Base-by-base conservation (phyloP, 306 rosid species). In the Prunus salicina region DNA sequence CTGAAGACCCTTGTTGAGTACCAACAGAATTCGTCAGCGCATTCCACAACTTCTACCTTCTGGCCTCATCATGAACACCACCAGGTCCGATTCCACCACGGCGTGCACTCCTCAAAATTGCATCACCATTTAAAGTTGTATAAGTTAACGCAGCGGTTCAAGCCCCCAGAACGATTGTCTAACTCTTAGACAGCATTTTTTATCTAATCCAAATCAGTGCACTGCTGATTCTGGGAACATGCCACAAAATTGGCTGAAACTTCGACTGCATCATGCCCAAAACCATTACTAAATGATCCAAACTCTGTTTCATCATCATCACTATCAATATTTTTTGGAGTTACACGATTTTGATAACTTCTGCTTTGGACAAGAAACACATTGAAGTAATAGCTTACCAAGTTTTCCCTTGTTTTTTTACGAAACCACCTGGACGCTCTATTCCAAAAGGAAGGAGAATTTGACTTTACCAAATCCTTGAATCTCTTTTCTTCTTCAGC, bases 351-450 rank as follows among this genome's bases (percentile, higher is more conserved):
- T 85, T 95, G 99, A 83, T 92, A 95, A 81, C 78, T 83, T 87
- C 99, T 90, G 67, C 77, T 89, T 53, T 74, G 87, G 77, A 90
- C 72, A 60, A 92, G 81, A 84, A 82, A 90, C 55, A 82, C 96
- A 63, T 95, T 90, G 85, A 92, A 95, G 92, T 90, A 95, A 72
- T 90, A 95, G 86, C 87, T 89, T 38, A 92, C 88, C 85, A 90
- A 51, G 73, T 80, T 66, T 84, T 51, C 86, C 84, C 89, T 83
- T 3, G 85, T 86, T 85, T 88, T 95, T 52, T 45, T 74, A 16
- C 79, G 84, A 71, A 94, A 90, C 86, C 82, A 76, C 85, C 41
- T 86, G 77, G 82, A 72, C n/a, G 80, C 63, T 20, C 64, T 45
- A 55, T 77, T 60, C 88, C 86, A 80, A 75, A 89, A 82, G 46